Conservation (phyloP, 345 rosid genomes). For the Populus alba region DNA sequence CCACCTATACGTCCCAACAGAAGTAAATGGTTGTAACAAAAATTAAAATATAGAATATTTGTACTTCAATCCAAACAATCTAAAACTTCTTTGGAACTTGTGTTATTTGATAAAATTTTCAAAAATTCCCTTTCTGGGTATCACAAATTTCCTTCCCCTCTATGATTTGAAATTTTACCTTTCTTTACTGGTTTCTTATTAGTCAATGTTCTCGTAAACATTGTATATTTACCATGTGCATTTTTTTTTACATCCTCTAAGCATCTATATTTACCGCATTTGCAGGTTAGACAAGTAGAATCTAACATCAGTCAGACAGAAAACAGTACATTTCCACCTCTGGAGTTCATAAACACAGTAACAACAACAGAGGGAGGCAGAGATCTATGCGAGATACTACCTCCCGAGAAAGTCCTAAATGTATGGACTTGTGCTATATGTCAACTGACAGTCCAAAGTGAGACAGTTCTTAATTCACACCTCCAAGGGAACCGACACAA, state of each 20-base stretch:
- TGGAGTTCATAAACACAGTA: neutral
- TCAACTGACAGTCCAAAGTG: slow-evolving; percentile 17
- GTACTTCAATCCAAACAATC: neutral
- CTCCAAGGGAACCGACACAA: slow-evolving; percentile 27
- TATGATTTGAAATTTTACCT: neutral
- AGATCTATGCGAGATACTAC: neutral
- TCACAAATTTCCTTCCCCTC: neutral
- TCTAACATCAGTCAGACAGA: neutral
- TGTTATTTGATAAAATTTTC: neutral
- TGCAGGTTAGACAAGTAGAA: slow-evolving; percentile 8
- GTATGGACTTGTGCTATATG: slow-evolving; percentile 34
- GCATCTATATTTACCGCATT: neutral
- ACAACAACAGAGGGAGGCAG: neutral
- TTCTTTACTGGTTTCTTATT: neutral
- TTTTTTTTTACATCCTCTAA: neutral
- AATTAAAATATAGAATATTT: neutral
- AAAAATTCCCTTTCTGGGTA: neutral
- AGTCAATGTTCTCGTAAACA: neutral
- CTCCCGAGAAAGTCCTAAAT: slow-evolving; percentile 15
- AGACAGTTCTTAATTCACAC: slow-evolving; percentile 16
- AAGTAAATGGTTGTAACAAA: too few relatives aligned
- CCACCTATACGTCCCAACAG: too few relatives aligned
- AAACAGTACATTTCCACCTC: neutral
- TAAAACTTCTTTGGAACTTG: neutral
- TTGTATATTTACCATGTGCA: neutral